Evolutionary conservation across 805 yeast genomes (phyloP).

Genomic region (Henningerozyma blattae): DNA sequence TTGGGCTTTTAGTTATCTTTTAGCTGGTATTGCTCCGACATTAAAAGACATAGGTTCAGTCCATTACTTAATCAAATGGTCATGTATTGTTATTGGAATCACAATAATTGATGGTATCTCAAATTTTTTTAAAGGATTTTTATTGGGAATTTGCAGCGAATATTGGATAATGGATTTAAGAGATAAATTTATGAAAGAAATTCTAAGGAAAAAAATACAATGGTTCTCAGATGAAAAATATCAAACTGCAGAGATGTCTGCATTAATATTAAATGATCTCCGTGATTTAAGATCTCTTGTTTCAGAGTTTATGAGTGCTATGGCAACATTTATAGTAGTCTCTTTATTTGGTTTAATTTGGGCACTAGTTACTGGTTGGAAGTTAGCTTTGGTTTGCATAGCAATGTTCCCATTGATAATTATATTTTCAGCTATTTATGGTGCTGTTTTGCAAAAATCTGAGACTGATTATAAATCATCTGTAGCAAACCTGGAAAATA

Average conservation of each 20-base stretch:
- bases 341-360: slow-evolving; percentile 55
- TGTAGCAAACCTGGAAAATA: slow-evolving; percentile 43
- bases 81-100: slow-evolving; percentile 49
- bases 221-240: slow-evolving; percentile 37
- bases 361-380: slow-evolving; percentile 80
- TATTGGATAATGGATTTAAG: slow-evolving; percentile 51
- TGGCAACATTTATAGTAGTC: slow-evolving; percentile 42
- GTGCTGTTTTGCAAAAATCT: slow-evolving; percentile 35
- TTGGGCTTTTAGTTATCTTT: slow-evolving; percentile 56
- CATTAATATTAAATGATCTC: slow-evolving; percentile 68
- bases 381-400: slow-evolving; percentile 68
- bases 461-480: slow-evolving; percentile 51
- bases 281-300: slow-evolving; percentile 63
- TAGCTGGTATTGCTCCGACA: slow-evolving; percentile 48
- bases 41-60: slow-evolving; percentile 23
- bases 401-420: slow-evolving; percentile 59
- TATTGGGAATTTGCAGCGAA: slow-evolving; percentile 53
- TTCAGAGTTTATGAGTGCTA: slow-evolving; percentile 45
- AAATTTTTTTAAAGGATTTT: slow-evolving; percentile 36
- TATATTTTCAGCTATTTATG: slow-evolving; percentile 39
- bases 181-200: slow-evolving; percentile 31
- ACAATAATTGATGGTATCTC: slow-evolving; percentile 51
- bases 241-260: slow-evolving; percentile 42
- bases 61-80: slow-evolving; percentile 43
- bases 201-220: slow-evolving; percentile 38